phyloP scores from a whole-genome alignment of 352 stramenopile genomes.

The Globisporangium nunn region DNA sequence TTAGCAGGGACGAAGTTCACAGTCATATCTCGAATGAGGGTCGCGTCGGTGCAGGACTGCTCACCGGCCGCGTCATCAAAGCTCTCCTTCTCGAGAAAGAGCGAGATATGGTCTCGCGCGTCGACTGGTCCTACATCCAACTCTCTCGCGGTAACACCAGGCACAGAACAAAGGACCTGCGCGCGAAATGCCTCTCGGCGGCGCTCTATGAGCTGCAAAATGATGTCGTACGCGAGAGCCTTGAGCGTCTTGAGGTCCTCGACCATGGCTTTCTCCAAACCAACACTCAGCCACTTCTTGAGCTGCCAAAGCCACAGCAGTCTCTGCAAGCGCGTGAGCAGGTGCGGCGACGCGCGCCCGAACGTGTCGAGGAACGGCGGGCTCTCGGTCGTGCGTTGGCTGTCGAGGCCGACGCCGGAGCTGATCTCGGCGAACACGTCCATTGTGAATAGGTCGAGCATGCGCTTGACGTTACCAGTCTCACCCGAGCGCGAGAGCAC shows the following conservation, averaged over 20 bases:
- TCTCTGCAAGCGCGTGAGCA: slow-evolving; percentile 13
- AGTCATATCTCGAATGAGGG: slow-evolving; percentile 68
- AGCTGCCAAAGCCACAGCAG: slow-evolving; percentile 20
- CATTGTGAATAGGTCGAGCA: slow-evolving; percentile 39
- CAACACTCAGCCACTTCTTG: slow-evolving; percentile 14
- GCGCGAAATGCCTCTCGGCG: neutral
- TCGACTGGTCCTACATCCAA: neutral
- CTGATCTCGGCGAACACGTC: slow-evolving; percentile 53
- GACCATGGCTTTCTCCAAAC: slow-evolving; percentile 7
- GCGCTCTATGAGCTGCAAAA: neutral
- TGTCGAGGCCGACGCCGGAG: slow-evolving; percentile 36
- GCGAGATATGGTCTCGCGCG: slow-evolving; percentile 29
- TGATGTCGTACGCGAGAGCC: slow-evolving; percentile 13
- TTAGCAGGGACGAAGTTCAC: slow-evolving; percentile 80
- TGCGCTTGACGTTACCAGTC: slow-evolving; percentile 14
- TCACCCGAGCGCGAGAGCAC: neutral
- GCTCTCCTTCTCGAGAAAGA: slow-evolving; percentile 36
- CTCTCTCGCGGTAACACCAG: neutral
- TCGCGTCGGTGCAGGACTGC: slow-evolving; percentile 1
- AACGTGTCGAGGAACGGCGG: slow-evolving; percentile 26
- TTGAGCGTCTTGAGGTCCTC: slow-evolving; percentile 10
- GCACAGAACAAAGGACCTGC: neutral
- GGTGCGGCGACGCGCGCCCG: slow-evolving; percentile 14
- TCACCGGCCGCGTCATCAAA: slow-evolving; percentile 4
- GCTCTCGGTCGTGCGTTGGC: slow-evolving; percentile 16